Conservation (phyloP, 805 yeast genomes). For the Ogataea degrootiae region DNA sequence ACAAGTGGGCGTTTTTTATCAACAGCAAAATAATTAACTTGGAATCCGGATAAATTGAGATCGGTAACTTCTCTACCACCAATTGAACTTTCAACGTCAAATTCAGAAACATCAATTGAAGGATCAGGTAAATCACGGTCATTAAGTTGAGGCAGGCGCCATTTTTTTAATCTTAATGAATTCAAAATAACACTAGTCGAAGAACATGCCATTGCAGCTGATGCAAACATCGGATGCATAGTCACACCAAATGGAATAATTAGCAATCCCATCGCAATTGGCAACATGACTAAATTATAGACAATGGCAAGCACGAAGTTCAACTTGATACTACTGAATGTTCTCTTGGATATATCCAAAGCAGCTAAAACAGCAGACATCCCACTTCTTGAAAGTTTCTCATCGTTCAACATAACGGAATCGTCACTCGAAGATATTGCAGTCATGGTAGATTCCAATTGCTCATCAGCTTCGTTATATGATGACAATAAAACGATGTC, state of each 20-base stretch:
- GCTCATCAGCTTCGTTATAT: constrained; percentile 9
- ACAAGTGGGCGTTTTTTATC: too few relatives aligned
- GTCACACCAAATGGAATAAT: constrained; percentile 68
- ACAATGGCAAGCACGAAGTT: constrained; percentile 86
- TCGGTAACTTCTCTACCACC: neutral
- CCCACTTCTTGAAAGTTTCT: constrained; percentile 18
- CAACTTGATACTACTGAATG: constrained; percentile 68
- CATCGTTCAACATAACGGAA: constrained; percentile 12
- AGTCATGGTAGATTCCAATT: neutral
- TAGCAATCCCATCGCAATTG: constrained; percentile 91
- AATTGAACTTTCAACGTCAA: constrained; percentile 5
- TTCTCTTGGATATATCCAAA: constrained; percentile 60
- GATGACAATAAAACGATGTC: constrained; percentile 72
- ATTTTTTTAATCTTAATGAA: constrained; percentile 65
- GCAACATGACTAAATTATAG: constrained; percentile 81
- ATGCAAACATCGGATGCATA: constrained; percentile 85
- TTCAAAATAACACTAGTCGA: constrained; percentile 84
- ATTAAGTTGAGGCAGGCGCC: constrained; percentile 34
- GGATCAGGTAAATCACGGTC: neutral
- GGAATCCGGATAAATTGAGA: neutral
- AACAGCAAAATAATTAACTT: neutral
- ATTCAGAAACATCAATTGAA: too few relatives aligned
- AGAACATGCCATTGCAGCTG: constrained; percentile 89
- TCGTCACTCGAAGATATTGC: constrained; percentile 11
- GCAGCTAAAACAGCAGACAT: constrained; percentile 55